phyloP scores from a whole-genome alignment of 768 basidiomycete species.

The Amanita fuliginea region DNA sequence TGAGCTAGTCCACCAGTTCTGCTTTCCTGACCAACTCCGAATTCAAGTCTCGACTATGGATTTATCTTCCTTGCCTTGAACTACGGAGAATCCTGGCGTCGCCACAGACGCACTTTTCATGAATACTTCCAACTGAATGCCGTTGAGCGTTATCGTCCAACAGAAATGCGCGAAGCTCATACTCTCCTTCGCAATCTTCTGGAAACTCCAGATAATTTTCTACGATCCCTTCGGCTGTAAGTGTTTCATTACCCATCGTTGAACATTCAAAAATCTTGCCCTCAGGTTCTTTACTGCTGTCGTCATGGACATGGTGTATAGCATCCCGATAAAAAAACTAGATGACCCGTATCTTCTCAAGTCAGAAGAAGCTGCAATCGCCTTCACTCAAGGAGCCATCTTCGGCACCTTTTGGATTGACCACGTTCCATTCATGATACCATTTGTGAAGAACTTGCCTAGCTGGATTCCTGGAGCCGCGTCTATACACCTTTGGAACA shows the following conservation, averaged over 20 bases:
- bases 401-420: slow-evolving; percentile 5
- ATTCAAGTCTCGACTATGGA: not conserved
- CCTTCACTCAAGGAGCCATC: not conserved
- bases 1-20: not conserved
- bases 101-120: not conserved
- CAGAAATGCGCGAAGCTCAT: not conserved
- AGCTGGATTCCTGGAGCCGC: slow-evolving; percentile 26
- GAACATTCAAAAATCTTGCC: not conserved
- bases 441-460: slow-evolving; percentile 12
- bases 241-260: not conserved
- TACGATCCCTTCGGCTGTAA: not conserved
- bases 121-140: not conserved
- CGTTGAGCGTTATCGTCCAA: not conserved
- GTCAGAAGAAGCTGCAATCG: not conserved
- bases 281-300: not conserved
- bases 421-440: not conserved
- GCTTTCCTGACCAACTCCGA: not conserved
- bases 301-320: not conserved
- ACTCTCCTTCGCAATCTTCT: not conserved
- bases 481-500: slow-evolving; percentile 24
- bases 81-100: slow-evolving; percentile 1
- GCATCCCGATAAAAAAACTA: not conserved
- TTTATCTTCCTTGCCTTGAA: not conserved
- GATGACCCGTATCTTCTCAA: not conserved
- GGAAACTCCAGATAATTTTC: not conserved